phyloP scores from a whole-genome alignment of 1,139 yeast genomes.

The Yamadazyma sp. region DNA sequence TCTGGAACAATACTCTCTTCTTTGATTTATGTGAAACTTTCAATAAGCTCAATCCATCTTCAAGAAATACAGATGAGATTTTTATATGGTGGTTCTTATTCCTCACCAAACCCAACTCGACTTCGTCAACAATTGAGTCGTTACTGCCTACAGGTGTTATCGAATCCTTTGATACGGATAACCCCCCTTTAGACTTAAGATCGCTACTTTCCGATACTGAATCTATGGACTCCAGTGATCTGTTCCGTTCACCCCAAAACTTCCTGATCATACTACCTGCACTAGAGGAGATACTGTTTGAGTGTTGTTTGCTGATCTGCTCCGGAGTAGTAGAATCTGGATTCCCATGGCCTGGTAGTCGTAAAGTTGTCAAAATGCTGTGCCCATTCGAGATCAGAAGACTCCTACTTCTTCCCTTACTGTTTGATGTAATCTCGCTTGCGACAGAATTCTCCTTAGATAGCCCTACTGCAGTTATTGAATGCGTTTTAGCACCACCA shows the following conservation, averaged over 20 bases:
- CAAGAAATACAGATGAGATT: conserved; percentile 25
- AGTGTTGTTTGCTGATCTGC: conserved; percentile 1
- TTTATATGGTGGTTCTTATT: conserved; percentile 14
- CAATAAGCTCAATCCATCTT: conserved; percentile 51
- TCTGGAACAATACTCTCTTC: conserved; percentile 42
- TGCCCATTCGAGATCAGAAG: conserved; percentile 25
- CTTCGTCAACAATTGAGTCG: conserved; percentile 7
- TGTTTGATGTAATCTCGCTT: neutral
- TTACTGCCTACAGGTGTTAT: conserved; percentile 4
- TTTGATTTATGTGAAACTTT: conserved; percentile 71
- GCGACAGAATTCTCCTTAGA: too few species aligned
- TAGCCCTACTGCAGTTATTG: too few species aligned
- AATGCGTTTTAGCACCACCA: too few species aligned
- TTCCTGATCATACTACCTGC: conserved; percentile 7
- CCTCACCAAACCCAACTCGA: conserved; percentile 6
- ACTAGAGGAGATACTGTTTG: neutral
- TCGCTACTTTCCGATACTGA: conserved; percentile 1
- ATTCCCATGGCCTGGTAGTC: conserved; percentile 20
- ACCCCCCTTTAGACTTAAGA: conserved; percentile 2
- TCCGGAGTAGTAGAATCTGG: conserved; percentile 13
- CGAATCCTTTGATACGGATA: conserved; percentile 3
- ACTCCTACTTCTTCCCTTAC: conserved; percentile 9
- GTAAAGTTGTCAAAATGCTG: conserved; percentile 19
- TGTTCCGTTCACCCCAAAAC: conserved; percentile 10
- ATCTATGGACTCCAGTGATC: conserved; percentile 14